Evolutionary conservation across 176 grass and related monocot species (phyloP), one percentile per base, ranked within the genome.

Genomic region (Musa acuminata): DNA sequence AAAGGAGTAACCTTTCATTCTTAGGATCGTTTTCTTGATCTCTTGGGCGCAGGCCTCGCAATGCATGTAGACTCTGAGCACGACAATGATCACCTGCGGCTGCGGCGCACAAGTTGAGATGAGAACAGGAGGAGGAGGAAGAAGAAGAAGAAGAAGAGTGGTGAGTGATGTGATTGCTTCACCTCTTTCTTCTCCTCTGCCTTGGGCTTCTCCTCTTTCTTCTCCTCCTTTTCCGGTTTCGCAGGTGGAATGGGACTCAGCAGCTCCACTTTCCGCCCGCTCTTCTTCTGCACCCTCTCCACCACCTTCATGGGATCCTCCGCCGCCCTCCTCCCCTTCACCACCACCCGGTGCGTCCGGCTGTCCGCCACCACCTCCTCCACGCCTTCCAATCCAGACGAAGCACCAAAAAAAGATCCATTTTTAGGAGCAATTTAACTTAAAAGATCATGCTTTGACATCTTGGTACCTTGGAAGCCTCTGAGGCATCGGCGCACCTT

Each of bases 21-120:
- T 91, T 35, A 84, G 83, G 65, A 98, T 98, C 57, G 72, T 89
- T 76, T 89, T 98, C 82, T 75, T 89, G 62, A 93, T 98, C 53
- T 60, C 82, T 62, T 85, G 84, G 20, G 90, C 86, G 63, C 94
- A 98, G 50, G 84, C 87, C 77, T 90, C 85, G 69, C 90, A 98
- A 25, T 98, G 94, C 88, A 98, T 93, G 82, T 91, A 84, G 67
- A 98, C 88, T 83, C 91, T 91, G 55, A 98, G 78, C 77, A 98
- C 85, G 0, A 98, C 94, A 0, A 67, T 25, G 50, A 93, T 76
- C 80, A 89, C 90, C 11, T 81, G 57, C 1, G 83, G 85, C 93
- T 97, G 81, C 70, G 35, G 35, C 35, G 35, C 35, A 43, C 35
- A 43, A 43, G 35, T 6, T 6, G 35, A 43, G 35, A 43, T 43